Base-by-base conservation (phyloP, 2,329 filamentous ascomycete species). In the Fusarium mexicanum region DNA sequence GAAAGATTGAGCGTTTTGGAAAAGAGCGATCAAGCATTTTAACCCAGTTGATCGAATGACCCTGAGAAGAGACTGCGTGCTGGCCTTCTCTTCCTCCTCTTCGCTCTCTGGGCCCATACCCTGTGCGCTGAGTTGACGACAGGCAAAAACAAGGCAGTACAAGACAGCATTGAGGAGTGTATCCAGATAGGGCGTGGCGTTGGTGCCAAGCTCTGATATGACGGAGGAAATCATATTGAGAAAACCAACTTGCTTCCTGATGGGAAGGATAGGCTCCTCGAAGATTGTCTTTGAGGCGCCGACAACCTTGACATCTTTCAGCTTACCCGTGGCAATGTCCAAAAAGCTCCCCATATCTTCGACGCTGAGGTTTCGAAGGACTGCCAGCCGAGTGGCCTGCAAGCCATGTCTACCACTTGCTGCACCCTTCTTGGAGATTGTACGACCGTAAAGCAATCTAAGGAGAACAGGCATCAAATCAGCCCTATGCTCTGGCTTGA, bases 181-280 rank as follows among this genome's bases (percentile, higher is more conserved):
- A 22, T 88, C 85, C 55, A 92, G 88, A 76, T 93, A 96, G 1
- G 91, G 88, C 6, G 87, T 83, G 61, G 97, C 90, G 61, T 91
- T 92, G 10, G 89, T 90, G 61, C 95, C 94, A 41, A 98, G 88
- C 61, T 96, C 94, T 65, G 93, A 92, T 68, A 98, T 91, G 80
- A 98, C 90, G 17, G 96, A 91, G 68, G 95, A 92, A 57, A 96
- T 87, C 94, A 98, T 96, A 80, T 97, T 97, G 59, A 98, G 85
- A 80, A 98, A 91, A 85, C 97, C 96, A 67, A 96, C 89, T 81
- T 98, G 96, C 81, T 95, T 96, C 77, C 95, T 90, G 17, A 89
- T 84, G 22, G 90, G 88, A 33, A 95, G 83, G 18, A 92, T 71
- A 50, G 93, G 89, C 35, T 87, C 83, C 3, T 86, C 81, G 55